Conservation (phyloP, 2,329 filamentous ascomycete genomes). For the Elsinoe necatrix region DNA sequence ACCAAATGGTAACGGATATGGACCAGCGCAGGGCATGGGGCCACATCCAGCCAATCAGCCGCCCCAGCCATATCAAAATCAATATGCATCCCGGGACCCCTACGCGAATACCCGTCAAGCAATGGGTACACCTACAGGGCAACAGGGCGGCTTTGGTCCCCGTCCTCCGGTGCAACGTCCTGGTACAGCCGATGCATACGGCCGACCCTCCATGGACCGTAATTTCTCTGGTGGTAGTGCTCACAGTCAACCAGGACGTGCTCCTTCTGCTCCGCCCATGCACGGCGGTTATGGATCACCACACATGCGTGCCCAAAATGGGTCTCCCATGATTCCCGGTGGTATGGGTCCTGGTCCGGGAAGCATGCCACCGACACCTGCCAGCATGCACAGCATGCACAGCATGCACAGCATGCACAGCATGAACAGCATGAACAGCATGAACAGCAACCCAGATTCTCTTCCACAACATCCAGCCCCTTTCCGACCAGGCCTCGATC, state of each 20-base stretch:
- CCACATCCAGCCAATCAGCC: constrained; percentile 14
- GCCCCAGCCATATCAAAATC: constrained; percentile 13
- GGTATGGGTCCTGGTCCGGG: background rate
- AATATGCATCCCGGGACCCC: constrained; percentile 11
- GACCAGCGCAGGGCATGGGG: background rate
- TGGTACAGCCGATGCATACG: constrained; percentile 9
- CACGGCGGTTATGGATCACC: background rate
- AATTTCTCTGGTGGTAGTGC: background rate
- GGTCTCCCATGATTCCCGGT: constrained; percentile 20
- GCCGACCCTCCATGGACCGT: constrained; percentile 5
- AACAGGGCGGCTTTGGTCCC: background rate
- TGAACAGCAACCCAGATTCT: constrained; percentile 42
- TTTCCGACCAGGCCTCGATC: constrained; percentile 43
- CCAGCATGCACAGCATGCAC: constrained; percentile 3
- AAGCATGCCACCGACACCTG: background rate
- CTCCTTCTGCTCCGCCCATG: constrained; percentile 16
- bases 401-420: constrained; percentile 28
- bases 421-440: constrained; percentile 19
- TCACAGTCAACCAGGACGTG: constrained; percentile 11
- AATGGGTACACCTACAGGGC: background rate
- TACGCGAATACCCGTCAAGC: constrained; percentile 1
- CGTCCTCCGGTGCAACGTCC: constrained; percentile 4
- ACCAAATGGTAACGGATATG: background rate
- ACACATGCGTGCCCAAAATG: background rate
- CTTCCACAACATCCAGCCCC: constrained; percentile 49